These are phyloP conservation scores for Royoungia palumana DNA, from an alignment of 768 basidiomycete species.

Conservation along the genomic window DNA sequence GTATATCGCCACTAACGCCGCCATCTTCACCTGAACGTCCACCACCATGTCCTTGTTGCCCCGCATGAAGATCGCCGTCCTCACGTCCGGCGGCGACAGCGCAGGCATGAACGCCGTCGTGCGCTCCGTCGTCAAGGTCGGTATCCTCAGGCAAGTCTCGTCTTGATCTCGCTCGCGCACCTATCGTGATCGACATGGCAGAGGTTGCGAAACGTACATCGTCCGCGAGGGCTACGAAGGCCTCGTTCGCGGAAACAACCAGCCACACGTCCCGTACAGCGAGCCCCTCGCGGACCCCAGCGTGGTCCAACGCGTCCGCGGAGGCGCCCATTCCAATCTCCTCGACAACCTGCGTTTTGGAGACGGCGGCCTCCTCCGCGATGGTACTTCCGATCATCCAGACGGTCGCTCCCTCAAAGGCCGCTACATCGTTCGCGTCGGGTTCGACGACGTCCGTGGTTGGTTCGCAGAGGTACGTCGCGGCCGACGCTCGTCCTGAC, in stretches of 20 bases:
- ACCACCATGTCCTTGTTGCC: background rate
- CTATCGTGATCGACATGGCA: background rate
- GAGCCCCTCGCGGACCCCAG: conserved; percentile 31
- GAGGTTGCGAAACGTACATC: conserved; percentile 94
- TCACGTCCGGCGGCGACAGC: conserved; percentile 96
- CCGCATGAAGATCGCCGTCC: conserved; percentile 84
- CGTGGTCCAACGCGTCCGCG: conserved; percentile 12
- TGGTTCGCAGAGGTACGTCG: conserved; percentile 85
- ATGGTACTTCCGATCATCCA: conserved; percentile 75
- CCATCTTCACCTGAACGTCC: background rate
- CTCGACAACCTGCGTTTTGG: conserved; percentile 80
- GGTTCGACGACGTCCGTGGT: conserved; percentile 96
- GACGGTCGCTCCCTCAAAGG: conserved; percentile 78
- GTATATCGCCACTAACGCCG: background rate
- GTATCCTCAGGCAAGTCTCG: conserved; percentile 74
- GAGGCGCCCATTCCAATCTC: conserved; percentile 37
- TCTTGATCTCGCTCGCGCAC: background rate
- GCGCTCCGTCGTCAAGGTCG: conserved; percentile 88
- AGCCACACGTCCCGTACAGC: conserved; percentile 25
- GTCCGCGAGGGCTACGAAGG: conserved; percentile 99
- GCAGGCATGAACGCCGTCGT: conserved; percentile 98
- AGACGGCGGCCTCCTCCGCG: conserved; percentile 70
- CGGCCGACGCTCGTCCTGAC: background rate
- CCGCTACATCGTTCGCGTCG: conserved; percentile 89
- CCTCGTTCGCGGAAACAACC: conserved; percentile 81